Evolutionary conservation across 2,329 filamentous ascomycete species (phyloP).

Genomic region (Penicillium sp.): DNA sequence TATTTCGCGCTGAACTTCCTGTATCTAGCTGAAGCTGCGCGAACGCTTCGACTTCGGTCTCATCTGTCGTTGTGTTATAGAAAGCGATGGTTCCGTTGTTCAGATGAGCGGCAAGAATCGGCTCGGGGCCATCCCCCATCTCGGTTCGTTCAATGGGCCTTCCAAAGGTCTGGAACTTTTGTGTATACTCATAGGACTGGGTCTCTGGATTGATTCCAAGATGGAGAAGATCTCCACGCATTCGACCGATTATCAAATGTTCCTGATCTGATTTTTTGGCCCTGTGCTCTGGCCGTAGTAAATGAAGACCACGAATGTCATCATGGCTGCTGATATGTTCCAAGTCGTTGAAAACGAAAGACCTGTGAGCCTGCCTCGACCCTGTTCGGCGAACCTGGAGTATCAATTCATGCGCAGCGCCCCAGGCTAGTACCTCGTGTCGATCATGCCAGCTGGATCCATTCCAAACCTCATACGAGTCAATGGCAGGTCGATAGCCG

Average conservation of each 20-base stretch:
- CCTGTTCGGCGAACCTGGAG: slow-evolving; percentile 55
- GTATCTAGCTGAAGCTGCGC: slow-evolving; percentile 31
- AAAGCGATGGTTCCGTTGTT: slow-evolving; percentile 54
- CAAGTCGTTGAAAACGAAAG: slow-evolving; percentile 59
- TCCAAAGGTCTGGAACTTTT: slow-evolving; percentile 52
- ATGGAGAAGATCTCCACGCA: slow-evolving; percentile 57
- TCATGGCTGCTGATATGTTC: slow-evolving; percentile 59
- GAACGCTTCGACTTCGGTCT: slow-evolving; percentile 43
- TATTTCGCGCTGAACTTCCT: slow-evolving; percentile 41
- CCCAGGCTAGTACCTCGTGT: slow-evolving; percentile 64
- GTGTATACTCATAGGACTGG: slow-evolving; percentile 36
- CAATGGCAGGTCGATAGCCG: slow-evolving; percentile 63
- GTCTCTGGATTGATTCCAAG: slow-evolving; percentile 42
- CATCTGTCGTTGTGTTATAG: slow-evolving; percentile 46
- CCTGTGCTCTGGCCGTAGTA: slow-evolving; percentile 53
- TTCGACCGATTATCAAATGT: slow-evolving; percentile 60
- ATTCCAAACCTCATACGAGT: slow-evolving; percentile 61
- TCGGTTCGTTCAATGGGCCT: slow-evolving; percentile 54
- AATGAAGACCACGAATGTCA: slow-evolving; percentile 63
- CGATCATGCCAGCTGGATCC: slow-evolving; percentile 53
- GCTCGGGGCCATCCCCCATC: slow-evolving; percentile 45
- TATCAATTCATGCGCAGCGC: slow-evolving; percentile 62
- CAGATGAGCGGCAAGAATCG: slow-evolving; percentile 58
- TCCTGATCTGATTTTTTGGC: slow-evolving; percentile 43
- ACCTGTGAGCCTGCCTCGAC: slow-evolving; percentile 40